Evolutionary conservation across 2,329 filamentous ascomycete species (phyloP).

Genomic region (Alternaria sp.): DNA sequence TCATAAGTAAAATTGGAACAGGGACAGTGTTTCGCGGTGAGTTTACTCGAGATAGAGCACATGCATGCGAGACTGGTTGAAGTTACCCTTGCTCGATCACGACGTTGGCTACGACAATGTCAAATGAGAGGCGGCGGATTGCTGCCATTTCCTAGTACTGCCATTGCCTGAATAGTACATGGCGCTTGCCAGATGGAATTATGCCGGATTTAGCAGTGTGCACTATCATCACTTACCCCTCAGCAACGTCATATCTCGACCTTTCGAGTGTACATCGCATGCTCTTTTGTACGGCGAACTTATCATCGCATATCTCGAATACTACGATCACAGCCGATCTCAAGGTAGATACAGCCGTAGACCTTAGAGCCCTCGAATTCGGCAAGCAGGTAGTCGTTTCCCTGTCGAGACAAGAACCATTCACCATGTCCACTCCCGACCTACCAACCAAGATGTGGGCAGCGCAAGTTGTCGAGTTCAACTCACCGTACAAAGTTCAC

Average conservation of each 20-base stretch:
- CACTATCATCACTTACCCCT: neutral
- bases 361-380: neutral
- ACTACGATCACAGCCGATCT: neutral
- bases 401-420: neutral
- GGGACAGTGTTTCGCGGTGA: neutral
- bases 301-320: neutral
- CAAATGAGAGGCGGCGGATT: neutral
- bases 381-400: neutral
- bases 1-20: neutral
- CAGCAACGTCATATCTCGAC: neutral
- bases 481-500: slow-evolving; percentile 64
- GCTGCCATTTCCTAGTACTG: neutral
- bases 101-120: neutral
- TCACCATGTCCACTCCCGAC: slow-evolving; percentile 20
- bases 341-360: neutral
- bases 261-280: neutral
- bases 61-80: neutral
- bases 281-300: too few relatives aligned
- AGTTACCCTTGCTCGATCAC: neutral
- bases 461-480: slow-evolving; percentile 60
- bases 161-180: neutral
- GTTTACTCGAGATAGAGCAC: neutral
- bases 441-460: slow-evolving; percentile 59
- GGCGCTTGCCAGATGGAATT: neutral
- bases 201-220: neutral